These are phyloP conservation scores for Yarrowia sp. DNA, from an alignment of 805 yeast genomes.

Conservation along the genomic window DNA sequence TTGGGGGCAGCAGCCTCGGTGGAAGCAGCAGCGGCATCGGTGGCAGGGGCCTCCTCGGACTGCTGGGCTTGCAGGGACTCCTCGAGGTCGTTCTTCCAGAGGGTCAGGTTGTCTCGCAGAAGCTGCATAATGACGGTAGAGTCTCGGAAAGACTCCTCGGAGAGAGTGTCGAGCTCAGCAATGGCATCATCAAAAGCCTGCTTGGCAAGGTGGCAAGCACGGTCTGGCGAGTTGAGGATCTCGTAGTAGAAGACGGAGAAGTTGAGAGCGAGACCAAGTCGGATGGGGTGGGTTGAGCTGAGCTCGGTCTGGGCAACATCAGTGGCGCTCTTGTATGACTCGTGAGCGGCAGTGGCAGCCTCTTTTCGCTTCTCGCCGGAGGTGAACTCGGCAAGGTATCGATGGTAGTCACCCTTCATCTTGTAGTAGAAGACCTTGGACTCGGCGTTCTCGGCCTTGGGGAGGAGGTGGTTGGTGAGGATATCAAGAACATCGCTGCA, in stretches of 20 bases:
- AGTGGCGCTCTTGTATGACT: slow-evolving; percentile 92
- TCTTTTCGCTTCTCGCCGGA: slow-evolving; percentile 85
- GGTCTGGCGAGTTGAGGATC: slow-evolving; percentile 96
- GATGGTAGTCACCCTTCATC: slow-evolving; percentile 99
- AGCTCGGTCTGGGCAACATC: slow-evolving; percentile 95
- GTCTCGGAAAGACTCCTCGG: slow-evolving; percentile 98
- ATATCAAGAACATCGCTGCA: slow-evolving; percentile 92
- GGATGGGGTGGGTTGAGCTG: slow-evolving; percentile 98
- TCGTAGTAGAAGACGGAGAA: slow-evolving; percentile 98
- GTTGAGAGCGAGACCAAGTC: slow-evolving; percentile 95
- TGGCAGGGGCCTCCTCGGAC: slow-evolving; percentile 29
- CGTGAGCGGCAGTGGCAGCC: slow-evolving; percentile 88
- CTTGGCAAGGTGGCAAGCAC: slow-evolving; percentile 98
- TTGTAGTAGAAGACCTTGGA: slow-evolving; percentile 97
- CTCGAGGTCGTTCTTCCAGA: slow-evolving; percentile 56
- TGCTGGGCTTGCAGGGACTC: slow-evolving; percentile 32
- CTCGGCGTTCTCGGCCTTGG: slow-evolving; percentile 94
- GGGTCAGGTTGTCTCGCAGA: slow-evolving; percentile 94
- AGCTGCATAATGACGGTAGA: slow-evolving; percentile 98
- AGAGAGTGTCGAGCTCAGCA: slow-evolving; percentile 95
- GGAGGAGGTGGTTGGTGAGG: slow-evolving; percentile 83
- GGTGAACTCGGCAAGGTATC: slow-evolving; percentile 97
- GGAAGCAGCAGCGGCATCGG: slow-evolving; percentile 29
- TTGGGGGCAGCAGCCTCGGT: slow-evolving; percentile 28
- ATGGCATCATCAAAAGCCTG: slow-evolving; percentile 99